Conservation (phyloP, 257 asterid species). For the Plantago ovata region DNA sequence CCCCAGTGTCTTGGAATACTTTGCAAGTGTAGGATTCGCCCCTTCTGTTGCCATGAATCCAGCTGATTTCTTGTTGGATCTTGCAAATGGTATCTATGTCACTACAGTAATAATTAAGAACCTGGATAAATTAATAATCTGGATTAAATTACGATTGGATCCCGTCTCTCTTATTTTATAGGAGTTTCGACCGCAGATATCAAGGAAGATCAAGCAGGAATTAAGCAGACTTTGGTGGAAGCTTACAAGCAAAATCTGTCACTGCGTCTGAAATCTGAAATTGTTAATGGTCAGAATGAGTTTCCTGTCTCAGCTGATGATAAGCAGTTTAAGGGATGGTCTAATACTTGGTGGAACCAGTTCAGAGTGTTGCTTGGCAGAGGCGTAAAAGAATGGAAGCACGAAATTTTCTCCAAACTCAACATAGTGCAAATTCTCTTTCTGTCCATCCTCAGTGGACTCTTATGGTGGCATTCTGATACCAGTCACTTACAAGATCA, state of each 20-base stretch:
- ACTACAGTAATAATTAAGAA: too few species aligned
- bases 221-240: conserved; percentile 43
- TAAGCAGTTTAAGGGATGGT: conserved; percentile 40
- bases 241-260: conserved; percentile 42
- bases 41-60: conserved; percentile 78
- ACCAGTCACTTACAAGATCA: conserved; percentile 62
- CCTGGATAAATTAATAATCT: too few species aligned
- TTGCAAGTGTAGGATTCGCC: conserved; percentile 44
- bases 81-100: conserved; percentile 73
- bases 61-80: conserved; percentile 75
- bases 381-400: conserved; percentile 73
- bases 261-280: conserved; percentile 30
- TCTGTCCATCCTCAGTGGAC: conserved; percentile 50
- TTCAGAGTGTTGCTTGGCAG: conserved; percentile 54
- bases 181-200: conserved; percentile 52
- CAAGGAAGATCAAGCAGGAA: conserved; percentile 33
- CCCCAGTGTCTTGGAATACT: conserved; percentile 43
- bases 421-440: conserved; percentile 48
- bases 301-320: conserved; percentile 4
- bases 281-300: conserved; percentile 15
- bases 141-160: background rate
- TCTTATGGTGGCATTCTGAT: conserved; percentile 77
- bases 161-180: conserved; percentile 9
- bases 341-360: conserved; percentile 70
- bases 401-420: conserved; percentile 58